These are phyloP conservation scores for Aspergillus funiculosus DNA, from an alignment of 495 filamentous ascomycete species.

Conservation along the genomic window DNA sequence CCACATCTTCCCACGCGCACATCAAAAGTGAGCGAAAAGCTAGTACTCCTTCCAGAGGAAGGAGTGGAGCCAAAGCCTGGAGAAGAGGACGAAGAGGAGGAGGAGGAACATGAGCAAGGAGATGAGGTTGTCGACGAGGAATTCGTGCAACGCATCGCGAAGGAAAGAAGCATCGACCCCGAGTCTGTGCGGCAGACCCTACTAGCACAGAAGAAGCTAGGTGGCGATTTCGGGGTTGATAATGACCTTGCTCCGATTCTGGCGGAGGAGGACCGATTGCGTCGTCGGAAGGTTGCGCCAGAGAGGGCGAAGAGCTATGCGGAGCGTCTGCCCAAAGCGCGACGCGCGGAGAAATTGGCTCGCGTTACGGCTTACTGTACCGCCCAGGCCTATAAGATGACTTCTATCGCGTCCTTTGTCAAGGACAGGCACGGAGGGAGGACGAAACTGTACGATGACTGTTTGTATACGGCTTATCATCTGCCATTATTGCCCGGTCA, in stretches of 20 bases:
- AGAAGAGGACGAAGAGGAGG: conserved; percentile 47
- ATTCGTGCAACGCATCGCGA: conserved; percentile 35
- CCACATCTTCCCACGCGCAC: conserved; percentile 81
- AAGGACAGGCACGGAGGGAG: conserved; percentile 84
- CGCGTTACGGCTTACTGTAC: conserved; percentile 95
- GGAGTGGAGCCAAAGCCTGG: conserved; percentile 29
- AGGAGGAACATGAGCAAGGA: conserved; percentile 41
- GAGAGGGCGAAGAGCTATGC: conserved; percentile 87
- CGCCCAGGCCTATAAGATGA: conserved; percentile 86
- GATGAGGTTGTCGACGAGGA: conserved; percentile 48
- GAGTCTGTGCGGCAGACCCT: conserved; percentile 35
- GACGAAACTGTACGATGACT: conserved; percentile 99
- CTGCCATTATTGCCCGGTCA: conserved; percentile 76
- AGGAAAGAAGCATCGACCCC: conserved; percentile 35
- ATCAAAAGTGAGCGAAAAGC: conserved; percentile 89
- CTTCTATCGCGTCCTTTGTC: conserved; percentile 77
- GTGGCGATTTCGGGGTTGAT: conserved; percentile 47
- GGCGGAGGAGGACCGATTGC: conserved; percentile 70
- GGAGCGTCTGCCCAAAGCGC: conserved; percentile 84
- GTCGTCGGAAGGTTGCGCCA: conserved; percentile 51
- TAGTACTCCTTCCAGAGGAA: conserved; percentile 85
- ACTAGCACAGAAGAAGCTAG: conserved; percentile 35
- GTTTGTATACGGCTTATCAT: conserved; percentile 93
- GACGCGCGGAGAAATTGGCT: conserved; percentile 79
- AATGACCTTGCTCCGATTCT: conserved; percentile 65